phyloP scores from a whole-genome alignment of 2,329 filamentous ascomycete genomes.

The Emergomyces pasteurianus region DNA sequence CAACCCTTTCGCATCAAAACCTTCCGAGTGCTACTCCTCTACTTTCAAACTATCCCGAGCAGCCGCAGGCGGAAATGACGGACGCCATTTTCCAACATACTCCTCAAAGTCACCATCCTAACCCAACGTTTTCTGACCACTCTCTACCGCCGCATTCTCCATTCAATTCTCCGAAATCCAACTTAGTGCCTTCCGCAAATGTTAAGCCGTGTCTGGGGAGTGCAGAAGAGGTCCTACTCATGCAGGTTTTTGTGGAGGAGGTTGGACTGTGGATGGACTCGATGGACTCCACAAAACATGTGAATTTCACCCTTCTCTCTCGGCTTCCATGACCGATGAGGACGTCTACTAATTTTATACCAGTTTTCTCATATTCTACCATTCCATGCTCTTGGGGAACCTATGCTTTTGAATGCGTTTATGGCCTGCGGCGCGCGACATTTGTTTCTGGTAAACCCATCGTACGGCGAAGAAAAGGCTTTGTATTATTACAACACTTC shows the following conservation, averaged over 20 bases:
- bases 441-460: constrained; percentile 56
- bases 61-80: constrained; percentile 24
- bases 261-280: constrained; percentile 92
- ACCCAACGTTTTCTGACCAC: constrained; percentile 20
- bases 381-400: constrained; percentile 66
- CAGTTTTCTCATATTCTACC: constrained; percentile 73
- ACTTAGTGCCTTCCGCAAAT: constrained; percentile 32
- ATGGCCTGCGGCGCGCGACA: constrained; percentile 81
- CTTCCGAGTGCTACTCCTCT: constrained; percentile 42
- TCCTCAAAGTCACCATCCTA: constrained; percentile 14
- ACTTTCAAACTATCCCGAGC: constrained; percentile 35
- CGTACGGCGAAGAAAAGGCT: constrained; percentile 65
- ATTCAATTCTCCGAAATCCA: constrained; percentile 26
- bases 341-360: constrained; percentile 1
- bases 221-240: constrained; percentile 70
- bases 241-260: constrained; percentile 86
- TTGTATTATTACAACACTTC: constrained; percentile 76
- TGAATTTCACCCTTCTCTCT: constrained; percentile 20
- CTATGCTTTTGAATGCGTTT: constrained; percentile 81
- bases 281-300: constrained; percentile 70
- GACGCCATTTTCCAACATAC: constrained; percentile 20
- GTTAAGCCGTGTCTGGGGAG: constrained; percentile 55
- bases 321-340: neutral
- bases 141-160: constrained; percentile 25
- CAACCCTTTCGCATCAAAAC: constrained; percentile 34